Evolutionary conservation across 805 yeast genomes (phyloP), one percentile per base, ranked within the genome.

Genomic region (Yamadazyma kitorensis): DNA sequence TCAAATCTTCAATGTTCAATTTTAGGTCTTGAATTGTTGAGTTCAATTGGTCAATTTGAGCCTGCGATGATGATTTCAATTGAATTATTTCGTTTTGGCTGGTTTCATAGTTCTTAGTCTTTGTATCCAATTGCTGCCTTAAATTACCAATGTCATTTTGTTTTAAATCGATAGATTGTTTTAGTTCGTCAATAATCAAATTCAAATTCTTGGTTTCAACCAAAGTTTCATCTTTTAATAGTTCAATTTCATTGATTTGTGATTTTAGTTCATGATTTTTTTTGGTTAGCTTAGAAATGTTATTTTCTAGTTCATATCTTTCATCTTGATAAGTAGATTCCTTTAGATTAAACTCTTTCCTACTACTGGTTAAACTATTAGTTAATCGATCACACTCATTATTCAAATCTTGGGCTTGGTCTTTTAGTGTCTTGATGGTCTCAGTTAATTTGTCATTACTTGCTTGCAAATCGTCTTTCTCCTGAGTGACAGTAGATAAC

Each of bases 371-470:
- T 29, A 71, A 51, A 6, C 69, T 64, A 19, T 49, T 53, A 13
- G 72, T 66, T 28, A 77, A 55, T 24, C 74, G 55, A 29, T 74
- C 77, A 47, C 82, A 76, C 45, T 80, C 84, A 18, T 53, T 55
- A 42, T 77, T 78, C 40, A 80, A 48, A 19, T 66, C 70, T 2
- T 37, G 46, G 14, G 61, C 54, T 42, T 70, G 67, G 20, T 48
- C 49, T n/a, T 32, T 40, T 20, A 43, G 34, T 3, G 17, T n/a
- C 26, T 41, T 39, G 39, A 42, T 44, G 34, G 57, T 52, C 8
- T 41, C 34, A 16, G 23, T 26, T 11, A 33, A 22, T 13, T 24
- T 31, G 11, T 45, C 51, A 1, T 45, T 30, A 14, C 39, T 39
- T 2, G 24, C 31, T 6, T 27, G 28, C 17, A 41, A 25, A 11